Conservation (phyloP, 2,329 filamentous ascomycete species). For the Mycogone perniciosa region DNA sequence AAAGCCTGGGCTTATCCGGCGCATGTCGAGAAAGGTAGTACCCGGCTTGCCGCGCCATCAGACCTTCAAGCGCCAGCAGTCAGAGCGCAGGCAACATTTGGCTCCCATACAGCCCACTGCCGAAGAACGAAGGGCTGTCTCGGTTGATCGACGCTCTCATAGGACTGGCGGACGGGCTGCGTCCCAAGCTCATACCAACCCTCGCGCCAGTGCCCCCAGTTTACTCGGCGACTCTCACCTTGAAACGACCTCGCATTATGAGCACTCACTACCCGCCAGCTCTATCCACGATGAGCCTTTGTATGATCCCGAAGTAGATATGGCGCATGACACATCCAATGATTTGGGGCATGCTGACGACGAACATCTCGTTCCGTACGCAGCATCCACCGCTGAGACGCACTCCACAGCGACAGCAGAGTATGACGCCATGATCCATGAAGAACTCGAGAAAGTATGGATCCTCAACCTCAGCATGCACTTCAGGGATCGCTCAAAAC, state of each 20-base stretch:
- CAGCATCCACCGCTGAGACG: slow-evolving; percentile 33
- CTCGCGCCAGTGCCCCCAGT: slow-evolving; percentile 44
- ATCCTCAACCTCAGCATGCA: slow-evolving; percentile 98
- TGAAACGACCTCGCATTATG: slow-evolving; percentile 13
- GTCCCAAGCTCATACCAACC: slow-evolving; percentile 22
- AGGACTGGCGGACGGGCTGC: slow-evolving; percentile 23
- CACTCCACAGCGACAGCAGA: slow-evolving; percentile 46
- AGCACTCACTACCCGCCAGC: slow-evolving; percentile 16
- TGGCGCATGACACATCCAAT: not conserved
- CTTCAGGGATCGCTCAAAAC: slow-evolving; percentile 84
- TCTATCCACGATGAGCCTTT: slow-evolving; percentile 12
- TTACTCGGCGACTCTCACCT: slow-evolving; percentile 28
- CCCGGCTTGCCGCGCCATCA: slow-evolving; percentile 69
- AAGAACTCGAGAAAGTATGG: slow-evolving; percentile 83
- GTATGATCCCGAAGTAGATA: not conserved
- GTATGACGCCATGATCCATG: slow-evolving; percentile 61
- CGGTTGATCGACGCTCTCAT: slow-evolving; percentile 49
- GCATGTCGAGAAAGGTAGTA: slow-evolving; percentile 56
- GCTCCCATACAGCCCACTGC: slow-evolving; percentile 57
- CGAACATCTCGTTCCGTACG: slow-evolving; percentile 20
- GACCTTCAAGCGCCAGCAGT: slow-evolving; percentile 78
- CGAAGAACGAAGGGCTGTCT: slow-evolving; percentile 65
- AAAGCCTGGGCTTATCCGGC: slow-evolving; percentile 30
- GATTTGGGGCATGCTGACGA: slow-evolving; percentile 2
- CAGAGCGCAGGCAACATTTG: slow-evolving; percentile 69